Evolutionary conservation across 176 grass and related monocot genomes (phyloP).

Genomic region (Oryza australiensis): DNA sequence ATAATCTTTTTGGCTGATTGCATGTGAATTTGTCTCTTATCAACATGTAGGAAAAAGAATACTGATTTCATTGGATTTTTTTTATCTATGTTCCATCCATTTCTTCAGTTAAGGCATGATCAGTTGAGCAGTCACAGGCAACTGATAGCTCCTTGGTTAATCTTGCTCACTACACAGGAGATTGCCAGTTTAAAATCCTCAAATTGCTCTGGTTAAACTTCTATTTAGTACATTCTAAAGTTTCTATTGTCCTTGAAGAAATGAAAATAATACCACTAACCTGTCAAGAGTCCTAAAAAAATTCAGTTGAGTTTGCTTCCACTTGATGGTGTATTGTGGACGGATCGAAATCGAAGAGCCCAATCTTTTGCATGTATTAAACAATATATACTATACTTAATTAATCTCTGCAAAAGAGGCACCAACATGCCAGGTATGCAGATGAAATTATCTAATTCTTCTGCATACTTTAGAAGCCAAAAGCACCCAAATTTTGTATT

Average conservation of each 20-base stretch:
- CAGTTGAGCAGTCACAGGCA: neutral
- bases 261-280: neutral
- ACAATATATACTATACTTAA: neutral
- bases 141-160: neutral
- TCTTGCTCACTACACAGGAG: neutral
- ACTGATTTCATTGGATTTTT: neutral
- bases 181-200: neutral
- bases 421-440: constrained; percentile 43
- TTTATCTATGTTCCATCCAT: too few relatives aligned
- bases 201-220: neutral
- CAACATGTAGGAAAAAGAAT: neutral
- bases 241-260: neutral
- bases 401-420: constrained; percentile 1
- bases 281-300: neutral
- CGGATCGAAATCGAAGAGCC: constrained; percentile 1
- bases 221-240: neutral
- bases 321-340: constrained; percentile 4
- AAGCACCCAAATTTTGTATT: constrained; percentile 35
- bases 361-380: neutral
- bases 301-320: constrained; percentile 20
- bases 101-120: neutral
- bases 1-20: neutral
- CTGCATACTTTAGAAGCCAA: constrained; percentile 26
- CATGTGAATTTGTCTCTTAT: neutral
- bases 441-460: constrained; percentile 28